These are phyloP conservation scores for Didymella pinodella DNA, from an alignment of 2,329 filamentous ascomycete genomes.

Conservation along the genomic window DNA sequence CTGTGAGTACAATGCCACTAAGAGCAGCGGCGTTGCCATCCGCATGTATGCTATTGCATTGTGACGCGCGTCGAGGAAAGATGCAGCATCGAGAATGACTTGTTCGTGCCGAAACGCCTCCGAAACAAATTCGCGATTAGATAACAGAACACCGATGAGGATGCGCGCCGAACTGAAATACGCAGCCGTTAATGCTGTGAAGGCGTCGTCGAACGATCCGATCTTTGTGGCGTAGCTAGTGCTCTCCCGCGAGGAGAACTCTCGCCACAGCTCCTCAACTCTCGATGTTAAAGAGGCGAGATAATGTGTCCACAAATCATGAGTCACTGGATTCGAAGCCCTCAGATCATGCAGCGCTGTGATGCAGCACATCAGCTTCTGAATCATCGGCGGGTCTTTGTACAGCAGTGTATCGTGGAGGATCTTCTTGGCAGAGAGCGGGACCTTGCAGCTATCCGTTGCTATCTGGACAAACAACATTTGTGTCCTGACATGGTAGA, in stretches of 20 bases:
- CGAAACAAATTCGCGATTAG: no score
- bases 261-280: conserved; percentile 7
- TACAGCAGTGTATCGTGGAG: conserved; percentile 35
- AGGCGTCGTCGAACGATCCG: not conserved
- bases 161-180: conserved; percentile 11
- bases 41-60: conserved; percentile 45
- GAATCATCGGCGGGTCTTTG: conserved; percentile 33
- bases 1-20: conserved; percentile 39
- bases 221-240: no score
- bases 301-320: not conserved
- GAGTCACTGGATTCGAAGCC: not conserved
- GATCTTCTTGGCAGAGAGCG: conserved; percentile 26
- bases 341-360: conserved; percentile 30
- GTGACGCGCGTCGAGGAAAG: conserved; percentile 27
- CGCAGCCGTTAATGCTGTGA: conserved; percentile 1
- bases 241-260: not conserved
- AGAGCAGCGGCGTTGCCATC: conserved; percentile 40
- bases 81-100: conserved; percentile 34
- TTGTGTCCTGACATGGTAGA: conserved; percentile 43
- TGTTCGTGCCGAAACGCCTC: not conserved
- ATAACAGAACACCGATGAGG: not conserved
- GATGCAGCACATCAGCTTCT: conserved; percentile 36
- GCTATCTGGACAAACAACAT: conserved; percentile 36
- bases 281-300: not conserved
- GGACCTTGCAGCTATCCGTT: conserved; percentile 3